Evolutionary conservation across 108 stramenopile species (phyloP).

Genomic region (Asterionellopsis glacialis): DNA sequence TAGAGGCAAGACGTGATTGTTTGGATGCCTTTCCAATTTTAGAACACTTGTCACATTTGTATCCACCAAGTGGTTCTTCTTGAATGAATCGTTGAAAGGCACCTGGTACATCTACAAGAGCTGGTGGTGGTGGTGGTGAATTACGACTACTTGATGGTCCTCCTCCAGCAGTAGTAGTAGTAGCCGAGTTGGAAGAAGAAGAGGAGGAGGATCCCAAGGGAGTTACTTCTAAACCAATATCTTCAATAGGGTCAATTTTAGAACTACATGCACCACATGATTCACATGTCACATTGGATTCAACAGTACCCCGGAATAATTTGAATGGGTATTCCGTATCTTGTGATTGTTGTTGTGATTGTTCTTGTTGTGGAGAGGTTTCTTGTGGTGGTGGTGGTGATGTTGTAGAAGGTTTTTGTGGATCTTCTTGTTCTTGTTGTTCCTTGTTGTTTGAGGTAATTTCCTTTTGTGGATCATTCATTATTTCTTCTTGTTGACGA

Average conservation of each 20-base stretch:
- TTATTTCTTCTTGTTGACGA: no score
- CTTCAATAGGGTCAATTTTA: conserved; percentile 87
- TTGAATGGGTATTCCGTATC: conserved; percentile 82
- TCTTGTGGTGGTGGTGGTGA: neutral
- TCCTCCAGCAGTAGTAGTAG: no score
- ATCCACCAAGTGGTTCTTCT: conserved; percentile 70
- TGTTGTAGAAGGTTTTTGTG: no score
- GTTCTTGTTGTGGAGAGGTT: no score
- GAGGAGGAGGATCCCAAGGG: conserved; percentile 19
- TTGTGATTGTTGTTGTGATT: conserved; percentile 6
- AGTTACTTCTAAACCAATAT: conserved; percentile 81
- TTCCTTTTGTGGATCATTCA: neutral
- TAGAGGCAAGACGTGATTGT: conserved; percentile 71
- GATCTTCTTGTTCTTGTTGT: no score
- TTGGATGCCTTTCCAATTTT: conserved; percentile 81
- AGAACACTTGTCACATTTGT: conserved; percentile 87
- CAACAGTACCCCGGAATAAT: conserved; percentile 79
- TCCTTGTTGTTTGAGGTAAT: neutral
- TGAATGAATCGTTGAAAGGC: conserved; percentile 74
- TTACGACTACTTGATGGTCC: conserved; percentile 12
- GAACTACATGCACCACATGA: conserved; percentile 57
- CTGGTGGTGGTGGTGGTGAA: conserved; percentile 15
- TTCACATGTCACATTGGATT: conserved; percentile 76
- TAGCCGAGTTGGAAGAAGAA: no score
- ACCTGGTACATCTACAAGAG: conserved; percentile 51